A percentile compares a stretch with the other conserved stretches of the same genome.
Evolutionary conservation across 352 stramenopile species (phyloP).

Genomic region (Globisporangium camurandrum): DNA sequence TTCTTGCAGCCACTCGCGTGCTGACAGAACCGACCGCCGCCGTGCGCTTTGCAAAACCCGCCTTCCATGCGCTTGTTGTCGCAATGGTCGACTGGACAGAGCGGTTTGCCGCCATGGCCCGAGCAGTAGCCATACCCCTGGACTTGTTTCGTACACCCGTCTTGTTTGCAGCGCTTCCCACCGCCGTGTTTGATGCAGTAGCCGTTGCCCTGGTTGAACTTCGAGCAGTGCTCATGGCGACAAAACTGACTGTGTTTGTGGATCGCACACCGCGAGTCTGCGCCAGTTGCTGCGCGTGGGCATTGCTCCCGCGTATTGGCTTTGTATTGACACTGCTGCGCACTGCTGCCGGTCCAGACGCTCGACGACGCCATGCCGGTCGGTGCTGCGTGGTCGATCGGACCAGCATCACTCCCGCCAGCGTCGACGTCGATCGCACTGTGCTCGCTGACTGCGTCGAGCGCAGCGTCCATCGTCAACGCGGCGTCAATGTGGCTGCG

Average conservation of each 20-base stretch:
- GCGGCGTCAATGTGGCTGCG: not conserved
- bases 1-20: conserved; percentile 54
- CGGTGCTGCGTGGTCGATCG: conserved; percentile 14
- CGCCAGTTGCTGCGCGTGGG: conserved; percentile 48
- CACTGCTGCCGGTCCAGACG: too few relatives aligned
- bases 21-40: conserved; percentile 74
- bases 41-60: conserved; percentile 81
- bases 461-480: not conserved
- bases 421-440: conserved; percentile 11
- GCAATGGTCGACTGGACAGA: conserved; percentile 68
- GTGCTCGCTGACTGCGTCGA: conserved; percentile 5
- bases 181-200: conserved; percentile 83
- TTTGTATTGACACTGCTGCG: conserved; percentile 63
- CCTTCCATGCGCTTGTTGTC: conserved; percentile 84
- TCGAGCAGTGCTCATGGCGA: conserved; percentile 65
- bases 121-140: conserved; percentile 83
- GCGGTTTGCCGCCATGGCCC: conserved; percentile 68
- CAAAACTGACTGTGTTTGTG: conserved; percentile 85
- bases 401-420: conserved; percentile 13
- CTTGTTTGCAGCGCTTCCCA: conserved; percentile 78
- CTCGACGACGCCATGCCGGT: too few relatives aligned
- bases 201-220: conserved; percentile 82
- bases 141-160: conserved; percentile 74
- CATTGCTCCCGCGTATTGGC: conserved; percentile 65
- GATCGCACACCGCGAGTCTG: conserved; percentile 70